phyloP scores from a whole-genome alignment of 1,284 basidiomycete genomes.

The Hymenochaete sp. region DNA sequence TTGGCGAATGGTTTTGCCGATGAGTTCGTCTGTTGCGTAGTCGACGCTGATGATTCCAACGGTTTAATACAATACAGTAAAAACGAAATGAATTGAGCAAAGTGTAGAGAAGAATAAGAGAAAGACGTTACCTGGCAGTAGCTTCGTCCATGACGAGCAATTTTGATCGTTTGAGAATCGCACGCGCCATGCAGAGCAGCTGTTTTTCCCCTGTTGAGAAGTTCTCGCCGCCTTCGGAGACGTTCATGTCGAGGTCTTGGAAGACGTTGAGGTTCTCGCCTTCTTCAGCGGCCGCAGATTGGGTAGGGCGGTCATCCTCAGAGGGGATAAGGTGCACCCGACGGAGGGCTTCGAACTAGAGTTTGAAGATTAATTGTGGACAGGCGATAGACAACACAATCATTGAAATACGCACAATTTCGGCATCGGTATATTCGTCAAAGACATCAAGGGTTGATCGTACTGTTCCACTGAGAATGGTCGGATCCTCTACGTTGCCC shows the following conservation, averaged over 20 bases:
- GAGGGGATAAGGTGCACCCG: slow-evolving; percentile 80
- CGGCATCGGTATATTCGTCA: slow-evolving; percentile 77
- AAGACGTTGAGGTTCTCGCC: slow-evolving; percentile 79
- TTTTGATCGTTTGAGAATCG: slow-evolving; percentile 48
- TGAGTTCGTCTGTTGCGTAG: slow-evolving; percentile 71
- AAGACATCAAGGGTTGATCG: slow-evolving; percentile 88
- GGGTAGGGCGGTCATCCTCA: no score
- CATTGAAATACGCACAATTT: slow-evolving; percentile 53
- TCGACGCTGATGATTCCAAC: no score
- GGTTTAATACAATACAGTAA: background rate
- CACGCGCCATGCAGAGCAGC: slow-evolving; percentile 57
- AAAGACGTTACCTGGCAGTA: slow-evolving; percentile 31
- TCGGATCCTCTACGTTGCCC: slow-evolving; percentile 65
- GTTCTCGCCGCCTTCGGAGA: slow-evolving; percentile 89
- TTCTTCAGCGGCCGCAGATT: slow-evolving; percentile 41
- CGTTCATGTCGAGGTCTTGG: slow-evolving; percentile 74
- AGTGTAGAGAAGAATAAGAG: no score
- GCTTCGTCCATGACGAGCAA: slow-evolving; percentile 64
- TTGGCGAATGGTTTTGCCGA: slow-evolving; percentile 68
- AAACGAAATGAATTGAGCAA: background rate
- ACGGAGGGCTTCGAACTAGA: slow-evolving; percentile 76
- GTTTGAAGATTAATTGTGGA: slow-evolving; percentile 27
- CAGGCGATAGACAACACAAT: background rate
- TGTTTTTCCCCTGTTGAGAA: slow-evolving; percentile 80
- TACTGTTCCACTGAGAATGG: slow-evolving; percentile 81